These are phyloP conservation scores for Nitzschia sp. DNA, from an alignment of 108 stramenopile genomes.

Conservation along the genomic window DNA sequence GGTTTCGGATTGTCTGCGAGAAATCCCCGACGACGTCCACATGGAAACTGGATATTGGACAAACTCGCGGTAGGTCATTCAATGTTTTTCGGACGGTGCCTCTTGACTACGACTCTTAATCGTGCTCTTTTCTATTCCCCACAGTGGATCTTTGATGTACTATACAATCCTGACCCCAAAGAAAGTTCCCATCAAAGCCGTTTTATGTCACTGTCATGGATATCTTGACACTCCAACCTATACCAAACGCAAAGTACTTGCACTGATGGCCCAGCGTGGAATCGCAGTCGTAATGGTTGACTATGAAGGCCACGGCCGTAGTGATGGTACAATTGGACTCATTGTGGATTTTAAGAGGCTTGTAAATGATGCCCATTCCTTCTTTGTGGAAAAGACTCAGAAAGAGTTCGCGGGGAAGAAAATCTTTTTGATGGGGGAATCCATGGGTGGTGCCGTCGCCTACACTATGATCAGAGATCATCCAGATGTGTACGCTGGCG, in stretches of 20 bases:
- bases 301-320: constrained; percentile 74
- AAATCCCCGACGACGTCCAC: constrained; percentile 37
- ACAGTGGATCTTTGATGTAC: constrained; percentile 23
- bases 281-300: constrained; percentile 70
- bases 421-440: constrained; percentile 66
- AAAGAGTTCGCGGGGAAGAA: constrained; percentile 45
- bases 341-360: constrained; percentile 50
- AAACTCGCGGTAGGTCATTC: constrained; percentile 25
- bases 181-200: constrained; percentile 49
- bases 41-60: constrained; percentile 52
- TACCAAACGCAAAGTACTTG: constrained; percentile 49
- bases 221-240: constrained; percentile 67
- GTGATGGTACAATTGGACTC: constrained; percentile 52
- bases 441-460: constrained; percentile 74
- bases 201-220: constrained; percentile 67
- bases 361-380: constrained; percentile 50
- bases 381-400: constrained; percentile 38
- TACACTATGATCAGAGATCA: constrained; percentile 42
- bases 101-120: neutral
- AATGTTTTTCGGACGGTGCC: constrained; percentile 26
- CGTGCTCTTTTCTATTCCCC: neutral
- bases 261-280: constrained; percentile 45
- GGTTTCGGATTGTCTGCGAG: constrained; percentile 44
- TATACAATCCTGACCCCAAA: constrained; percentile 58
- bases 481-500: constrained; percentile 48